These are phyloP conservation scores for Pichia sp. DNA, from an alignment of 1,139 yeast species.

Conservation along the genomic window DNA sequence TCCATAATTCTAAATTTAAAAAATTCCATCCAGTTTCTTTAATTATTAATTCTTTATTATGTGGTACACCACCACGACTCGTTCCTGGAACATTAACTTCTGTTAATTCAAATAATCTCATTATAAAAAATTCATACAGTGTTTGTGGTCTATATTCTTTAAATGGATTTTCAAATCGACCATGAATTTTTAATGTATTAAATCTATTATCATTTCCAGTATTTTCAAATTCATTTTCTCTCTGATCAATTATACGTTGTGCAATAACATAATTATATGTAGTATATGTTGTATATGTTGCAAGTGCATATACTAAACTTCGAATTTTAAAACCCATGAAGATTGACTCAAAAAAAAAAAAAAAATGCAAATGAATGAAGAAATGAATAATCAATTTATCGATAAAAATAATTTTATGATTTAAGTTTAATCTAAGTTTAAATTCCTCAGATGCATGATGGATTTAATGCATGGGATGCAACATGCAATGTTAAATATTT, in stretches of 20 bases:
- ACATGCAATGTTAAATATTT: no score
- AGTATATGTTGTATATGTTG: conserved; percentile 45
- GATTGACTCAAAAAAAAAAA: no score
- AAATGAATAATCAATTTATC: no score
- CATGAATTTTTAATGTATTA: conserved; percentile 55
- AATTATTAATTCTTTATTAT: conserved; percentile 26
- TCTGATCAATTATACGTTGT: conserved; percentile 44
- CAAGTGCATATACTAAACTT: conserved; percentile 38
- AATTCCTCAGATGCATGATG: no score
- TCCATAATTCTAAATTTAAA: conserved; percentile 53
- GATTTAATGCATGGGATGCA: no score
- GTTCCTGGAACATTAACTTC: conserved; percentile 31
- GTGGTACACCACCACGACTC: conserved; percentile 60
- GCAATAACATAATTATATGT: conserved; percentile 61
- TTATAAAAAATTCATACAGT: conserved; percentile 71
- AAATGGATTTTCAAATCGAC: conserved; percentile 86
- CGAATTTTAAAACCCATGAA: conserved; percentile 9
- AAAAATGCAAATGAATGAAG: no score
- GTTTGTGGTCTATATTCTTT: conserved; percentile 90
- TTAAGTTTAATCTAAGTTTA: no score
- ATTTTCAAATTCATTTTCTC: conserved; percentile 31
- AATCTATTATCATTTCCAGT: conserved; percentile 29
- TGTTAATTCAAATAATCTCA: conserved; percentile 63
- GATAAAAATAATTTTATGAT: no score
- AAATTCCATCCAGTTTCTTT: conserved; percentile 27